phyloP scores from a whole-genome alignment of 1,284 basidiomycete species.

The Cryptococcus sp. region DNA sequence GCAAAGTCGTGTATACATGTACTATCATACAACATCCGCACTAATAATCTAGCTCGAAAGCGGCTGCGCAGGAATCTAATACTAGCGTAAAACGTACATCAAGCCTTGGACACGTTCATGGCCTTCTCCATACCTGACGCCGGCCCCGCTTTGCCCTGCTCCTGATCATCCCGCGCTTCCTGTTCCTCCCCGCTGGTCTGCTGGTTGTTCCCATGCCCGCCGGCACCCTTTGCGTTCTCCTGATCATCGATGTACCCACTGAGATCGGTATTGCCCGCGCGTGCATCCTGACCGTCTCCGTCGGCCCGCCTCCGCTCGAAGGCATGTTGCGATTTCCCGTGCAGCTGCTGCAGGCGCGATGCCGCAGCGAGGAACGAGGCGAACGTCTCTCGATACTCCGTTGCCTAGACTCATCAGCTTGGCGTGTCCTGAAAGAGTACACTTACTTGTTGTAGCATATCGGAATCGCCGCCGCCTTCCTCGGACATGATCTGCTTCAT shows the following conservation, averaged over 20 bases:
- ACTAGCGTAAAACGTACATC: neutral
- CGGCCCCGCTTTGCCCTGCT: neutral
- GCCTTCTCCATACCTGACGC: neutral
- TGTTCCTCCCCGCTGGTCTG: neutral
- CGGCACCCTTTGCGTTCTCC: neutral
- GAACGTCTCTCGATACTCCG: neutral
- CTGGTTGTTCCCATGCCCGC: neutral
- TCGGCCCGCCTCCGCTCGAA: neutral
- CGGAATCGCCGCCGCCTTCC: neutral
- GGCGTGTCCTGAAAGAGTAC: neutral
- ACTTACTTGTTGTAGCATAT: neutral
- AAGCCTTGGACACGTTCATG: neutral
- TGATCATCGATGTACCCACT: neutral
- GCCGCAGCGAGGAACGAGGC: neutral
- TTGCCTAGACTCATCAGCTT: neutral
- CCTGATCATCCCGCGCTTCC: neutral
- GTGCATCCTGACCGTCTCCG: neutral
- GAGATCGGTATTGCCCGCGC: neutral
- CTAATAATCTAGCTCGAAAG: no score
- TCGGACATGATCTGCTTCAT: neutral
- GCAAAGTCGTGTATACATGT: no score
- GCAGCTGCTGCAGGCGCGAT: neutral
- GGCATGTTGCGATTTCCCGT: neutral
- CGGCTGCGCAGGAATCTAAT: no score
- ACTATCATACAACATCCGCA: no score